Evolutionary conservation across 306 rosid species (phyloP).

Genomic region (Amphicarpaea edgeworthii): DNA sequence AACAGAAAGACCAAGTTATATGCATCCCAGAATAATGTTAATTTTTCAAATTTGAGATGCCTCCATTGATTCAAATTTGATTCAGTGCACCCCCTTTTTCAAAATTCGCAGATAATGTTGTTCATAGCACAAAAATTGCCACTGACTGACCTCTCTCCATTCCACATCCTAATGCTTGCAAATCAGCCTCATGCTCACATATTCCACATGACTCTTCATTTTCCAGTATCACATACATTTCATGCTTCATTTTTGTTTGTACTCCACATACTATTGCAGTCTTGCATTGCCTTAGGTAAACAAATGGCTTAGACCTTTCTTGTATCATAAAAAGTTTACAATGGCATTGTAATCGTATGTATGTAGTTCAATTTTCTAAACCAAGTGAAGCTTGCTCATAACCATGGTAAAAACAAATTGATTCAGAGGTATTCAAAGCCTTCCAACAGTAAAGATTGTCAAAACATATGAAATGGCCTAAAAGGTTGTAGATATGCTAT

Average conservation of each 20-base stretch:
- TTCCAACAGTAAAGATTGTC: slow-evolving; percentile 8
- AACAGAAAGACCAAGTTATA: background rate
- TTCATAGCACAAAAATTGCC: slow-evolving; percentile 1
- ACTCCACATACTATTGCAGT: background rate
- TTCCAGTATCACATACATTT: background rate
- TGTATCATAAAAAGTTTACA: background rate
- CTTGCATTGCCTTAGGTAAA: slow-evolving; percentile 1
- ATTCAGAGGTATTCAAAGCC: background rate
- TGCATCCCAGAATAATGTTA: background rate
- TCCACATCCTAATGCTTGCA: background rate
- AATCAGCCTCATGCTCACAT: background rate
- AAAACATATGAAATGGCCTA: slow-evolving; percentile 2
- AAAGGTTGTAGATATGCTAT: too few species aligned
- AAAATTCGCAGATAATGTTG: background rate
- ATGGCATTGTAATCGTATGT: background rate
- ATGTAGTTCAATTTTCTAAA: background rate
- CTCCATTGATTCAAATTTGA: background rate
- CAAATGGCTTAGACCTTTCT: slow-evolving; percentile 5
- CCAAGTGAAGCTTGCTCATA: background rate
- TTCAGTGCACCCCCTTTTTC: background rate
- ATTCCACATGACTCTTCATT: background rate
- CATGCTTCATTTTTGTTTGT: slow-evolving; percentile 21
- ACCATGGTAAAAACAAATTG: slow-evolving; percentile 13
- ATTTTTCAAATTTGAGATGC: slow-evolving; percentile 14
- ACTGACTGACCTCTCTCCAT: background rate